Evolutionary conservation across 2,329 filamentous ascomycete species (phyloP), one percentile per base, ranked within the genome.

Genomic region (Pseudogymnoascus sp.): DNA sequence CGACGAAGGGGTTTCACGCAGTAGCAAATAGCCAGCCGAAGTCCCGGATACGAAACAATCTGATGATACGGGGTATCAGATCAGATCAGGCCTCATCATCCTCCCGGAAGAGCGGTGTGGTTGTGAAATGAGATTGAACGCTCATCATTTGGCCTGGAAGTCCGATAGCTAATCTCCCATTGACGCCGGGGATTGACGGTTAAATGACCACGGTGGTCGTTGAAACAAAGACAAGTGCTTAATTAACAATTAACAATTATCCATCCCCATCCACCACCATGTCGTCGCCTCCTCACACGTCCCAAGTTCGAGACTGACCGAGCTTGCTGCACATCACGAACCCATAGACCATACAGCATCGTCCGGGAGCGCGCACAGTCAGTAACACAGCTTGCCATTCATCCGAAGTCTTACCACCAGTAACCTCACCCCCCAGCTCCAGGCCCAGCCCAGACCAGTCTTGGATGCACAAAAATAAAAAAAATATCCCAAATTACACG

Each of bases 401-500:
- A 52, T 52, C 45, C 27, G 45, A 52, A 52, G 27, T 52, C 27
- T 9, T 9, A 31, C 25, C 18, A 4, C 42, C 42, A 31, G 40
- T 18, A 45, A 27, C 21, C 12, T 45, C 40, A 45, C 37, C 21
- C 39, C 18, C 15, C 25, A 27, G 45, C 45, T 52, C 27, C 13
- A 52, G 45, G 45, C 45, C 45, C 13, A 25, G 18, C 40, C 21
- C 18, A 52, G 45, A 31, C 27, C n/a, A 29, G 7, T 52, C 27
- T n/a, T 31, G 27, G 45, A 52, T 3, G 45, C 27, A 52, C 45
- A 31, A 31, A 6, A 52, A 45, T 21, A 18, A 29, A 31, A 31
- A 52, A 52, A 52, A 52, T 52, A 52, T 12, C 45, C 27, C 29
- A 52, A 52, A 52, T 52, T 52, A 31, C 45, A 52, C 45, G 45